These are phyloP conservation scores for Mrakia frigida DNA, from an alignment of 768 basidiomycete genomes.

Conservation along the genomic window DNA sequence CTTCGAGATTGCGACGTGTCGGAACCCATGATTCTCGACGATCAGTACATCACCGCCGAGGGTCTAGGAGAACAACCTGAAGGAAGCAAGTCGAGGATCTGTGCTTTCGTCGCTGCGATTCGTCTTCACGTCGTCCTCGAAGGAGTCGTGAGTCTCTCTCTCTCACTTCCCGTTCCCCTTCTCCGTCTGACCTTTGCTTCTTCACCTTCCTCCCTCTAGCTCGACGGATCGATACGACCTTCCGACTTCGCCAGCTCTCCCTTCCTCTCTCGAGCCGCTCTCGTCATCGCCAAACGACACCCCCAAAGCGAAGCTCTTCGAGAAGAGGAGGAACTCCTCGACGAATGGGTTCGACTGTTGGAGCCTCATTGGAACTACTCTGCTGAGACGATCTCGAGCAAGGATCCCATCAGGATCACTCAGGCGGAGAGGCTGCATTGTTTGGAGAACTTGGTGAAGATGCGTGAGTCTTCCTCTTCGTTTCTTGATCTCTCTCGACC, in stretches of 20 bases:
- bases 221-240: constrained; percentile 61
- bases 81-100: constrained; percentile 68
- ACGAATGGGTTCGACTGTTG: constrained; percentile 67
- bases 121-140: constrained; percentile 83
- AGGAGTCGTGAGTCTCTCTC: constrained; percentile 35
- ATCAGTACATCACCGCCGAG: constrained; percentile 79
- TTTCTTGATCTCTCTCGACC: not conserved
- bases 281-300: constrained; percentile 56
- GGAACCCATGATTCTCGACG: constrained; percentile 78
- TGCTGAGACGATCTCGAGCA: constrained; percentile 70
- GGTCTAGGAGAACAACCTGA: constrained; percentile 58
- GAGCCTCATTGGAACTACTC: constrained; percentile 75
- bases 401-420: constrained; percentile 81
- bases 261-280: constrained; percentile 69
- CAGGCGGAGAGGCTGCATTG: constrained; percentile 83
- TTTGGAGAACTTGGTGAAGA: constrained; percentile 76
- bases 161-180: not conserved
- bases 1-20: constrained; percentile 86
- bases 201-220: not conserved
- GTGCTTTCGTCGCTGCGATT: constrained; percentile 70
- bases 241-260: constrained; percentile 66
- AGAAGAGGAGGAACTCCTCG: constrained; percentile 74
- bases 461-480: constrained; percentile 43
- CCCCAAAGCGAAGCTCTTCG: constrained; percentile 40
- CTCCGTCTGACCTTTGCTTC: not conserved